Evolutionary conservation across 179 eudicot species (phyloP), one percentile per base, ranked within the genome.

Genomic region (Beta macrorhiza): DNA sequence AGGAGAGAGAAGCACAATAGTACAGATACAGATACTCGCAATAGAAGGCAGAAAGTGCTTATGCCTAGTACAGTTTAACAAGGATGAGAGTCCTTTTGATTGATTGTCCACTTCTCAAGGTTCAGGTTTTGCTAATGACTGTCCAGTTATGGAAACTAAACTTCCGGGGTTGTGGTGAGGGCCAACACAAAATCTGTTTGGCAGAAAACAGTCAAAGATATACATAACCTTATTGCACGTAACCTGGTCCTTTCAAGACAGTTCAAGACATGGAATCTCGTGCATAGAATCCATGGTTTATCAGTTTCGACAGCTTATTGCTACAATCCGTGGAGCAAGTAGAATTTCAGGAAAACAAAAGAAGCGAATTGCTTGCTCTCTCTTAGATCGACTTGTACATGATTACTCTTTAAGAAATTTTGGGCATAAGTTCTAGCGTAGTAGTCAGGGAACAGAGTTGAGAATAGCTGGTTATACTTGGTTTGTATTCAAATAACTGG

Each of bases 21-120:
- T 47, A 53, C 79, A 25, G 84, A 85, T 69, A 76, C 84, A n/a
- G 84, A 80, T 47, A 80, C 79, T 69, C 32, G 79, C 70, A 70
- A 20, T 29, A 87, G 89, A 87, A 83, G 73, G 69, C 84, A 80
- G 72, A 76, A 87, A 59, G 89, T 93, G 84, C 97, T 93, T 49
- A 72, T 86, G 70, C 32, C 57, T n/a, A 87, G 91, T 70, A 85
- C 88, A 49, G 89, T 85, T 80, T 95, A 82, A 80, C 72, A 42
- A 69, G 72, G 80, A 78, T 78, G 65, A 65, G 14, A 20, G 20
- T 17, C 17, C 74, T 17, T 10, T 45, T 42, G 53, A 49, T 37
- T 77, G 15, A 67, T 67, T 47, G 73, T 74, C 62, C 59, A n/a
- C 65, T 51, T 49, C 19, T 59, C 32, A 56, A 73, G 82, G 57